A percentile compares a stretch with the other conserved stretches of the same genome.
Evolutionary conservation across 2,329 filamentous ascomycete species (phyloP).

Genomic region (Neofusicoccum laricinum): DNA sequence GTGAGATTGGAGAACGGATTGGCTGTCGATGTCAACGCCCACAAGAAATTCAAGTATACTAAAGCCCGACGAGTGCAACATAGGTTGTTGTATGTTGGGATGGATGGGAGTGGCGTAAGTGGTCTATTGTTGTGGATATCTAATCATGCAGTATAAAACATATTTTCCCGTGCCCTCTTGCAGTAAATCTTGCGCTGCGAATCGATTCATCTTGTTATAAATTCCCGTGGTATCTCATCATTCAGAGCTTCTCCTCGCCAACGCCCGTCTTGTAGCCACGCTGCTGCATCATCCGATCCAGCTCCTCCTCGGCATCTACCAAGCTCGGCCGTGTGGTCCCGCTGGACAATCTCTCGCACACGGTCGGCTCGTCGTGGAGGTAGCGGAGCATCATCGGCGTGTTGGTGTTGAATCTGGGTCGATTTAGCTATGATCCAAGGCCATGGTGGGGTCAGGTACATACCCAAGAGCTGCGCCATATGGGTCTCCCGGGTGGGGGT

Average conservation of each 20-base stretch:
- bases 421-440: background rate
- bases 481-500: background rate
- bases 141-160: too few relatives aligned
- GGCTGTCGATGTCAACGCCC: too few relatives aligned
- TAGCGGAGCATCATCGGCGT: background rate
- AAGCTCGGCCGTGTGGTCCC: background rate
- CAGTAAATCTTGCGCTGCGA: too few relatives aligned
- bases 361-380: background rate
- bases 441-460: background rate
- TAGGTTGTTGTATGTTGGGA: too few relatives aligned
- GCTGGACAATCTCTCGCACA: background rate
- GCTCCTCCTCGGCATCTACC: background rate
- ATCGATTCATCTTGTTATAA: too few relatives aligned
- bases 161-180: too few relatives aligned
- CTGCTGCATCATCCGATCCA: background rate
- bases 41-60: too few relatives aligned
- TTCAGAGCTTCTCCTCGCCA: background rate
- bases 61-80: too few relatives aligned
- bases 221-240: background rate
- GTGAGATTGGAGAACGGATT: too few relatives aligned
- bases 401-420: background rate
- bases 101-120: too few relatives aligned
- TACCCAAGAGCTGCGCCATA: background rate
- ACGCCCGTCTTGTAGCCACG: background rate
- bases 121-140: too few relatives aligned